Evolutionary conservation across 2,329 filamentous ascomycete species (phyloP).

Genomic region (Colletotrichum paranaense): DNA sequence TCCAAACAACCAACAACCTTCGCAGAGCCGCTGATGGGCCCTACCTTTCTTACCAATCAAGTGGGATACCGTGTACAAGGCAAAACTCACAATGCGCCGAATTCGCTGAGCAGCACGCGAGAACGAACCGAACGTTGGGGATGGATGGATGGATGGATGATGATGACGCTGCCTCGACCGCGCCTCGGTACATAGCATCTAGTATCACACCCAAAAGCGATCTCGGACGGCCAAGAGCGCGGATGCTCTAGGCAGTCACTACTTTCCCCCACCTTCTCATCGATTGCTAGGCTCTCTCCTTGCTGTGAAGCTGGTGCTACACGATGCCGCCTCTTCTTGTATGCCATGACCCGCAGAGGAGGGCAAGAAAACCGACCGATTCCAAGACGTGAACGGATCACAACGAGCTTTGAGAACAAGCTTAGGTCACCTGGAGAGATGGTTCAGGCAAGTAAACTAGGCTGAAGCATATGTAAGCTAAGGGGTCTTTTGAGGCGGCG

Average conservation of each 20-base stretch:
- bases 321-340: not conserved
- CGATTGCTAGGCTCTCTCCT: not conserved
- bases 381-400: not conserved
- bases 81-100: not conserved
- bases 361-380: conserved; percentile 14
- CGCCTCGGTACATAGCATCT: not conserved
- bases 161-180: not conserved
- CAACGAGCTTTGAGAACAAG: not conserved
- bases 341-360: conserved; percentile 1
- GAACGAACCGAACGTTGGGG: not conserved
- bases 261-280: not conserved
- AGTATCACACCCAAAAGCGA: not conserved
- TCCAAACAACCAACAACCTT: not conserved
- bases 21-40: not conserved
- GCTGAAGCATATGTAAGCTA: not conserved
- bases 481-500: too few species aligned
- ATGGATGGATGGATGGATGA: not conserved
- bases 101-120: not conserved
- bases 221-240: not conserved
- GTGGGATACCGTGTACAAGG: not conserved
- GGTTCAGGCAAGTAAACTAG: not conserved
- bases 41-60: not conserved
- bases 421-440: not conserved
- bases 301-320: not conserved
- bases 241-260: not conserved